Conservation (phyloP, 495 filamentous ascomycete species). For the Tuber brumale region DNA sequence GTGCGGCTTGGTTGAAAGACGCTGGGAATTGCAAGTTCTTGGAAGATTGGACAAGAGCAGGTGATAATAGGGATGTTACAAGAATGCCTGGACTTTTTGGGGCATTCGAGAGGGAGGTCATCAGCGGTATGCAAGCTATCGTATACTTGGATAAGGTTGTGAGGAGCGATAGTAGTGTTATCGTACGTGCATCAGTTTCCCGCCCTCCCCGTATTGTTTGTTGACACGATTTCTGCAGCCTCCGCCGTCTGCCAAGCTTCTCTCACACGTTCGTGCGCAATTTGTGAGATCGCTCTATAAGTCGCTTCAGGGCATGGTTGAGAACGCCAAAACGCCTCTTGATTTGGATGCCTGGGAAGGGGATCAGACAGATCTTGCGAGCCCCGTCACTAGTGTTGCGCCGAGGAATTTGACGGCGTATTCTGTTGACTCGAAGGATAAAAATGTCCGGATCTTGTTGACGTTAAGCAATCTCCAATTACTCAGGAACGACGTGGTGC, state of each 20-base stretch:
- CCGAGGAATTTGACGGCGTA: constrained; percentile 37
- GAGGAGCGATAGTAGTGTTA: constrained; percentile 53
- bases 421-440: constrained; percentile 34
- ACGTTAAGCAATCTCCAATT: constrained; percentile 84
- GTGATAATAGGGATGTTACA: constrained; percentile 74
- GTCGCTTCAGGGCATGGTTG: constrained; percentile 84
- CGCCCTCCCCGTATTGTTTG: neutral
- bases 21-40: constrained; percentile 80
- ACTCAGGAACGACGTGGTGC: constrained; percentile 68
- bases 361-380: constrained; percentile 46
- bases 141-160: constrained; percentile 78
- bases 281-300: constrained; percentile 91
- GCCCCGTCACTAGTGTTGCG: constrained; percentile 22
- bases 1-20: constrained; percentile 79
- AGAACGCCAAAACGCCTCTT: constrained; percentile 74
- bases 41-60: constrained; percentile 81
- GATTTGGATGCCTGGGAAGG: constrained; percentile 54
- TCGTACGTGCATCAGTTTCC: constrained; percentile 41
- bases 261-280: constrained; percentile 75
- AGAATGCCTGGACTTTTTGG: constrained; percentile 80
- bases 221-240: constrained; percentile 36
- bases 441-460: constrained; percentile 87
- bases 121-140: constrained; percentile 84
- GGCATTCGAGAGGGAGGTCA: constrained; percentile 67
- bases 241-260: constrained; percentile 71